Conservation (phyloP, 2,329 filamentous ascomycete species). For the Ophiocordyceps unilateralis region DNA sequence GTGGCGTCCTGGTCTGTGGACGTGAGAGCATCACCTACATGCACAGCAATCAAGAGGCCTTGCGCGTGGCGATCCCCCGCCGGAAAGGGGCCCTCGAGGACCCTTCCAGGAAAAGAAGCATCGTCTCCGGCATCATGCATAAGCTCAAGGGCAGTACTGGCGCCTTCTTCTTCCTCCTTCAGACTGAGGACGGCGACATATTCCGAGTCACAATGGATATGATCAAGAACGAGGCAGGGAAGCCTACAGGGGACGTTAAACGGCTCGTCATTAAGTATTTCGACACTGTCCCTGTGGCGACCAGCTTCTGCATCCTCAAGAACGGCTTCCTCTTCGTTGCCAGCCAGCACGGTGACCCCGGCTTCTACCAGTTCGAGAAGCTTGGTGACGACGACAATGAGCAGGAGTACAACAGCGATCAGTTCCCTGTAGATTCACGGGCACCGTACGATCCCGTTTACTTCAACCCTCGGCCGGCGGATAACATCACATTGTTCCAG, state of each 20-base stretch:
- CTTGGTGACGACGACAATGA: constrained; percentile 92
- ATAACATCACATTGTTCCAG: constrained; percentile 74
- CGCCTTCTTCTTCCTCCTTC: constrained; percentile 91
- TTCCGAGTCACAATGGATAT: constrained; percentile 95
- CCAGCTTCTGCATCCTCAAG: constrained; percentile 80
- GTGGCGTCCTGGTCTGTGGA: constrained; percentile 85
- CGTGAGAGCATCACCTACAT: constrained; percentile 92
- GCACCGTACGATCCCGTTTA: constrained; percentile 62
- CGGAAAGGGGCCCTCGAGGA: constrained; percentile 80
- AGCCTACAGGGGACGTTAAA: constrained; percentile 64
- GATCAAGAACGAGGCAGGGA: constrained; percentile 62
- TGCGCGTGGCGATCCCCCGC: constrained; percentile 77
- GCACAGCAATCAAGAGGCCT: constrained; percentile 86
- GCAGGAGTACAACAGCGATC: constrained; percentile 66
- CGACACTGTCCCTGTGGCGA: constrained; percentile 80
- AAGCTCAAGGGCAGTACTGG: constrained; percentile 69
- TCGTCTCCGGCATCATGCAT: constrained; percentile 90
- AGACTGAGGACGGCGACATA: constrained; percentile 93
- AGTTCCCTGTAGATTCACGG: constrained; percentile 59
- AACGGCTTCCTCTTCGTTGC: constrained; percentile 90
- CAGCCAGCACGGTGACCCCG: constrained; percentile 81
- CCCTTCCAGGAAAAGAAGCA: constrained; percentile 71
- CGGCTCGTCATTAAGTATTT: constrained; percentile 92
- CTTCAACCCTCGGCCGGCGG: constrained; percentile 62
- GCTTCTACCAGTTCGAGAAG: constrained; percentile 95